Evolutionary conservation across 2,329 filamentous ascomycete species (phyloP), one percentile per base, ranked within the genome.

Genomic region (Exophiala lecanii-corni): DNA sequence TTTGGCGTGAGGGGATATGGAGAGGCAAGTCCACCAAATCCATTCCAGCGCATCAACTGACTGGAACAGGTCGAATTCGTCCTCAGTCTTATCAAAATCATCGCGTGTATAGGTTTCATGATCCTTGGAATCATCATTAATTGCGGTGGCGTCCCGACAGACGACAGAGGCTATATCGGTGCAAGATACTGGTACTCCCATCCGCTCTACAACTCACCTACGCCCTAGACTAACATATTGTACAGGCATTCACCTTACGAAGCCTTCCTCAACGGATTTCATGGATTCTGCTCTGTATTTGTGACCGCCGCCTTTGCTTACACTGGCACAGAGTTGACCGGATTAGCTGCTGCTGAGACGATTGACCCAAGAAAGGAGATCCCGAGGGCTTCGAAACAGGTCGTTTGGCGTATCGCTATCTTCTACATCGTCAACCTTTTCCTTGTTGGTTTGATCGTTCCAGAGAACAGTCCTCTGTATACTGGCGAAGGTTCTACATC

Each of bases 341-440:
- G 78, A 59, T 63, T 80, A 36, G 75, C 76, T 30, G 76, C 76
- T 32, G 76, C 76, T 15, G 76, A 80, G 60, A 74, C 75, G n/a
- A 64, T 64, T 16, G 75, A 79, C 51, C 76, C 76, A 21, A 65
- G 70, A 45, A 77, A 91, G 60, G 86, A 84, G 1, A 74, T 96
- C 1, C 89, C 89, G 0, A 87, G 81, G 0, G 89, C 89, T 10
- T 81, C 94, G 58, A 94, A 94, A 67, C 89, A 94, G 51, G 50
- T 95, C 17, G 95, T 95, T 64, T 96, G 89, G 89, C 83, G 89
- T 59, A 94, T 96, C 59, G 79, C 81, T 3, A 74, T 94, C 49
- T 96, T 96, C 70, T 96, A 95, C 68, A 74, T 96, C 36, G 79
- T 94, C 32, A 85, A 86, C 1, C 75, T 96, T 9, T 79, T 81